Evolutionary conservation across 352 stramenopile species (phyloP), one percentile per base, ranked within the genome.

Genomic region (Discostella stelligera): DNA sequence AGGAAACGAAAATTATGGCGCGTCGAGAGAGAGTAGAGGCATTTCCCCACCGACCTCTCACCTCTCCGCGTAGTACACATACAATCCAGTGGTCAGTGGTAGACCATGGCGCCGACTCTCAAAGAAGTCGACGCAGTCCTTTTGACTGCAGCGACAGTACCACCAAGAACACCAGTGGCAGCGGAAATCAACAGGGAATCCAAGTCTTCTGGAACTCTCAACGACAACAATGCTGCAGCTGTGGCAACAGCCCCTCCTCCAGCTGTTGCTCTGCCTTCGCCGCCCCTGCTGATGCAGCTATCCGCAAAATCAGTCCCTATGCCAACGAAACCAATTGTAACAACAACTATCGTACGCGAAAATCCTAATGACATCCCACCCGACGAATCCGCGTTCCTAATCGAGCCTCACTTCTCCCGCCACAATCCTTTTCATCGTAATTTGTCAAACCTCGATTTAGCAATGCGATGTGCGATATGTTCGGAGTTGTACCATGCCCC

Each of bases 401-500:
- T 44, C 13, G 37, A 62, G 4, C 71, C 71, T 0, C 63, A 71
- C 70, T 73, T 79, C 18, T 54, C 37, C 6, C 0, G 2, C 13
- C 20, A 14, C 3, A 67, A 74, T 44, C 62, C 62, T 0, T 61
- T 74, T 25, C 66, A 74, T 49, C 16, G 25, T 14, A 39, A 53
- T 14, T 32, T 79, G 7, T 27, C 16, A 0, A 14, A 21, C 5
- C 18, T 74, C 0, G 71, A 79, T 41, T 25, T 27, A 10, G 54
- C 56, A 23, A 56, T 74, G 11, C 56, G 75, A 21, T 80, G 76
- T 27, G 44, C 16, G 0, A 80, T 83, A 39, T 83, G 76, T 39
- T 39, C 39, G 16, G 63, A 83, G 49, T 54, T 83, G 1, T 77
- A 61, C 49, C 32, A 41, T 4, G 59, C 65, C 0, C 76, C 76